Evolutionary conservation across 495 filamentous ascomycete genomes (phyloP).

Genomic region (Xylaria grammica): DNA sequence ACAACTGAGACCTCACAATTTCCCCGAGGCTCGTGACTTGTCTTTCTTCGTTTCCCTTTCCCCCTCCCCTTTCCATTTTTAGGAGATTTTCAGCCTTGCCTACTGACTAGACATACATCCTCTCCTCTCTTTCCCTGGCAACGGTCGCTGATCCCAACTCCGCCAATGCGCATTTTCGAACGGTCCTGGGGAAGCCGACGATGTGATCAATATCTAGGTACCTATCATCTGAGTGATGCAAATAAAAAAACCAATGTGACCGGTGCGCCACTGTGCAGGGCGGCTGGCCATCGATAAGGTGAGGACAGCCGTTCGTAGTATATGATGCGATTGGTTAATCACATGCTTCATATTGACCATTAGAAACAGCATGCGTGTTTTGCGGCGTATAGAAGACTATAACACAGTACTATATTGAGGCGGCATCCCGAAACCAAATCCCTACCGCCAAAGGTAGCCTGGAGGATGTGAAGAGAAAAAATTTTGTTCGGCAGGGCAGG

Average conservation of each 20-base stretch:
- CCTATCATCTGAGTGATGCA: slow-evolving; percentile 15
- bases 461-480: not conserved
- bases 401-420: not conserved
- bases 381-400: not conserved
- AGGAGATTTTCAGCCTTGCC: slow-evolving; percentile 8
- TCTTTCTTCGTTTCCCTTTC: not conserved
- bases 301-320: slow-evolving; percentile 8
- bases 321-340: slow-evolving; percentile 12
- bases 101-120: not conserved
- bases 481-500: not conserved
- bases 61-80: not conserved
- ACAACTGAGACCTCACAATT: not conserved
- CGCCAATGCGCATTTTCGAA: not conserved
- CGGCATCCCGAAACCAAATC: not conserved
- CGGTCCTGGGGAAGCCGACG: not conserved
- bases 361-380: not conserved
- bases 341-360: slow-evolving; percentile 1
- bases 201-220: slow-evolving; percentile 1
- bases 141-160: not conserved
- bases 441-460: not conserved
- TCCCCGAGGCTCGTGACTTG: not conserved
- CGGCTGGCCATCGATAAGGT: slow-evolving; percentile 14
- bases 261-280: slow-evolving; percentile 25
- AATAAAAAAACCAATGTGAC: slow-evolving; percentile 19
- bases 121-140: not conserved